Conservation (phyloP, 1,284 basidiomycete genomes). For the Macrocystidia cucumis region DNA sequence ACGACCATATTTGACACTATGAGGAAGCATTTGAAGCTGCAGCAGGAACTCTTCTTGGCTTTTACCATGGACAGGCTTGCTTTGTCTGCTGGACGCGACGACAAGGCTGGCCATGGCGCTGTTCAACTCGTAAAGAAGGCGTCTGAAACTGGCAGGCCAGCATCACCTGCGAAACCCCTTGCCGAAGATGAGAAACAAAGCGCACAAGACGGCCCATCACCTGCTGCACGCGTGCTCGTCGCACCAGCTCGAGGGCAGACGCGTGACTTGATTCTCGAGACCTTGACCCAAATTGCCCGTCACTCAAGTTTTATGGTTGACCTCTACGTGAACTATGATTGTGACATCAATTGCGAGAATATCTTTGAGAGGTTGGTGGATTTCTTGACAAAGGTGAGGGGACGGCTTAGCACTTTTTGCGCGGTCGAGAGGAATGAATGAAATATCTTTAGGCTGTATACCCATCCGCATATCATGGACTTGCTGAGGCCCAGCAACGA, state of each 20-base stretch:
- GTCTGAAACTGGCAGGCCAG: conserved; percentile 44
- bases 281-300: conserved; percentile 74
- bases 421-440: not conserved
- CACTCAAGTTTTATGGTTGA: conserved; percentile 92
- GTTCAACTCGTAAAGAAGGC: conserved; percentile 17
- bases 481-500: conserved; percentile 62
- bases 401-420: not conserved
- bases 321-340: conserved; percentile 95
- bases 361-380: conserved; percentile 88
- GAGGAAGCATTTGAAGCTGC: conserved; percentile 86
- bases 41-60: conserved; percentile 91
- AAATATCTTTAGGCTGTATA: conserved; percentile 59
- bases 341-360: conserved; percentile 94
- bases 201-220: conserved; percentile 38
- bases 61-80: conserved; percentile 91
- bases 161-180: conserved; percentile 42
- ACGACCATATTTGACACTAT: conserved; percentile 87
- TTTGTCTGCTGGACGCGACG: conserved; percentile 31
- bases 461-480: conserved; percentile 51
- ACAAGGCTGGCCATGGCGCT: conserved; percentile 13
- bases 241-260: conserved; percentile 82
- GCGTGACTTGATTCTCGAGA: conserved; percentile 87
- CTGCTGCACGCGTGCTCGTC: conserved; percentile 53
- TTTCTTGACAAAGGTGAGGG: conserved; percentile 75
- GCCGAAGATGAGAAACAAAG: conserved; percentile 33